Evolutionary conservation across 495 filamentous ascomycete species (phyloP).

Genomic region (Tuber magnatum): DNA sequence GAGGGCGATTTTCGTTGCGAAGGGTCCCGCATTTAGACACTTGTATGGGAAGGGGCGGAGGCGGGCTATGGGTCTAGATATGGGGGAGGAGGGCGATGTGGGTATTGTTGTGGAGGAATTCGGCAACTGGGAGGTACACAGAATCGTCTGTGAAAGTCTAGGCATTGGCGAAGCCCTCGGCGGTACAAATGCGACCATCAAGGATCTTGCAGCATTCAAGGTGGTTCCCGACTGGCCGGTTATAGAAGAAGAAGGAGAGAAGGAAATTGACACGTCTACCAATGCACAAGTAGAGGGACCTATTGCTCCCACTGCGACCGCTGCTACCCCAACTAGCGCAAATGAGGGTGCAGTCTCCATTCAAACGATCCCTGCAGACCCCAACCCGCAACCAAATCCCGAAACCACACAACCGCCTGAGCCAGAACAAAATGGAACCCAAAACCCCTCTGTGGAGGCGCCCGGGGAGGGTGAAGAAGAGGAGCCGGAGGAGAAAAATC

Average conservation of each 20-base stretch:
- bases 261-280: constrained; percentile 39
- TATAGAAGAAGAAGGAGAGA: neutral
- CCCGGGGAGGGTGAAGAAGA: constrained; percentile 14
- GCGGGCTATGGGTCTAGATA: constrained; percentile 22
- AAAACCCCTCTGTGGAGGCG: neutral
- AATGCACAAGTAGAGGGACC: constrained; percentile 5
- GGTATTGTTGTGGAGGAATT: constrained; percentile 22
- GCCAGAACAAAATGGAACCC: constrained; percentile 24
- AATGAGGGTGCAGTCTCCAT: constrained; percentile 20
- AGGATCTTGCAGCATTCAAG: constrained; percentile 58
- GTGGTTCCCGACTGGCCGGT: constrained; percentile 42
- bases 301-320: constrained; percentile 1
- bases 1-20: constrained; percentile 83
- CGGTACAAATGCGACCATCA: constrained; percentile 78
- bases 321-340: constrained; percentile 17
- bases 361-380: constrained; percentile 13
- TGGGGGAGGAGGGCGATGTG: neutral
- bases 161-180: constrained; percentile 52
- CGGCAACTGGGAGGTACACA: constrained; percentile 95
- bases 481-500: constrained; percentile 22
- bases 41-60: constrained; percentile 15
- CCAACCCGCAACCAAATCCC: constrained; percentile 8
- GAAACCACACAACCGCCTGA: constrained; percentile 15
- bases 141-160: constrained; percentile 81
- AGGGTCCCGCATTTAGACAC: constrained; percentile 67